Evolutionary conservation across 2,329 filamentous ascomycete genomes (phyloP), one percentile per base, ranked within the genome.

Genomic region (Colletotrichum lini): DNA sequence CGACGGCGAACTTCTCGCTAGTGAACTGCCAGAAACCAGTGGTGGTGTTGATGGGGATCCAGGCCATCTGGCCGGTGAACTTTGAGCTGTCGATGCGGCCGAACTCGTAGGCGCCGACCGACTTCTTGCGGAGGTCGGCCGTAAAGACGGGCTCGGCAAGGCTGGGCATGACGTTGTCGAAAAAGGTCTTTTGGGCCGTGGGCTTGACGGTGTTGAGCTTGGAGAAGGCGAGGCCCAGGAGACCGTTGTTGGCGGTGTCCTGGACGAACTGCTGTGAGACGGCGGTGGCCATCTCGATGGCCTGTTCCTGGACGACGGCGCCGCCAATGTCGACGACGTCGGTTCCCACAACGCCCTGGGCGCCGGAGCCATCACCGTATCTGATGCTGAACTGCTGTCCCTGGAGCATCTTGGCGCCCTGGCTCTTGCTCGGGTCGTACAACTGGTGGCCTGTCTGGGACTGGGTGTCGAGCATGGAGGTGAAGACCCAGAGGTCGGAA

Each of bases 401-500:
- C 8, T 74, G 62, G 4, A 84, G 53, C 57, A 73, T 65, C 54
- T 76, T 68, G 65, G 83, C 83, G 15, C 75, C 79, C 23, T 75
- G 73, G 57, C 83, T 85, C 73, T 80, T 74, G 16, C 72, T 67
- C 4, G 82, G 78, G 74, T 85, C 78, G 74, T 78, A 86, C 30
- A 82, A 63, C 12, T 75, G 75, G 80, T 93, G 92, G 49, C 85
- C 85, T 38, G 78, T 76, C 47, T 84, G 84, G 56, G 83, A 73
- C 6, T 77, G 69, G 1, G 81, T 65, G 1, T 86, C 77, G 47
- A 94, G 86, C 65, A 86, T 78, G 18, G 88, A 90, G 82, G 88
- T 92, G 83, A 94, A 92, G 26, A 92, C 88, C 92, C 92, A 94
- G 83, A 93, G 85, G 80, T 94, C 92, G 15, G 92, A 88, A 2